Evolutionary conservation across 192 early-diverging fungal species (phyloP).

Genomic region (Globomyces pollinis-pini): DNA sequence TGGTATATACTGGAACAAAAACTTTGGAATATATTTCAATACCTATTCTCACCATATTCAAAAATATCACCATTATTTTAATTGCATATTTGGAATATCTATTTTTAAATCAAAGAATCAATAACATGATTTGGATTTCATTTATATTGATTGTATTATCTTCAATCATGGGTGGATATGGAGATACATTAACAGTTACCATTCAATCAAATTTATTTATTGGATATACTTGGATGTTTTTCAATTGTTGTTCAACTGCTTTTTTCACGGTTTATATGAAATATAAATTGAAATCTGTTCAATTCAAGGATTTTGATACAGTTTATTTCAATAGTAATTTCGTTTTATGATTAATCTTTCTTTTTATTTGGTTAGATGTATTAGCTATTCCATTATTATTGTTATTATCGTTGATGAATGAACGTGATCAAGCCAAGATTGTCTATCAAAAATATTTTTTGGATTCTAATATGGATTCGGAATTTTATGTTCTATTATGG

Average conservation of each 20-base stretch:
- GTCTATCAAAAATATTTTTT: conserved; percentile 29
- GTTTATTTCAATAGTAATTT: conserved; percentile 84
- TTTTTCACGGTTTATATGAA: conserved; percentile 87
- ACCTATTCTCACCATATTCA: conserved; percentile 95
- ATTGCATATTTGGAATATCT: conserved; percentile 89
- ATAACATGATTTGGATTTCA: conserved; percentile 68
- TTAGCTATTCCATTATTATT: conserved; percentile 68
- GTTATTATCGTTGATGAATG: conserved; percentile 30
- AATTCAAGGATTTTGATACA: conserved; percentile 97
- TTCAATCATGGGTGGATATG: conserved; percentile 74
- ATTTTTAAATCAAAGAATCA: conserved; percentile 71
- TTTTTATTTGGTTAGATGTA: conserved; percentile 54
- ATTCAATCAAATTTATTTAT: conserved; percentile 7
- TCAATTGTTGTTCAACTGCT: conserved; percentile 88
- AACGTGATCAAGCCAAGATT: conserved; percentile 13
- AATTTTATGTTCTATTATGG: conserved; percentile 34
- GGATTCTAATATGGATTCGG: conserved; percentile 3
- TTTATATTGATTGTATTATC: conserved; percentile 76
- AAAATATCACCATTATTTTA: conserved; percentile 96
- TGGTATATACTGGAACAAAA: conserved; percentile 97
- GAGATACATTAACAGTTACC: conserved; percentile 35
- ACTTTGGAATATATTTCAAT: conserved; percentile 86
- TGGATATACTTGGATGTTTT: conserved; percentile 68
- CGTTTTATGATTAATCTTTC: too few relatives aligned
- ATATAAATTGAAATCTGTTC: conserved; percentile 74